Percentiles rank a stretch among this genome's conserved stretches.
These are phyloP conservation scores for Trypanosoma boissoni DNA, from an alignment of 208 protist genomes.

Conservation along the genomic window DNA sequence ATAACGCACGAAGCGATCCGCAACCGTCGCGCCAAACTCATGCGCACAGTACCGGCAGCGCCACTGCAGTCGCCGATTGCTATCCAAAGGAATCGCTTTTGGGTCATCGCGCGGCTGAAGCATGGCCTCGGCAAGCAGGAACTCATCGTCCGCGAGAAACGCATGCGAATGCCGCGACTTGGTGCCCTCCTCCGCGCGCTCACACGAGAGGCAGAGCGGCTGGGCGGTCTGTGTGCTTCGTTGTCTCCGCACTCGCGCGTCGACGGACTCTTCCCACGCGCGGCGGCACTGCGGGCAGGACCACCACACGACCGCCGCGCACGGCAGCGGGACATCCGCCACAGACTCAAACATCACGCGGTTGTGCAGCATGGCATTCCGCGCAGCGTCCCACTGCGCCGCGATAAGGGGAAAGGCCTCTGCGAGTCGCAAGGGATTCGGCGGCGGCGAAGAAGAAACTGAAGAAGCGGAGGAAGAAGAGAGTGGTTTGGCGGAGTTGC, in stretches of 20 bases:
- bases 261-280: constrained; percentile 59
- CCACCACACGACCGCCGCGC: constrained; percentile 53
- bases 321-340: constrained; percentile 39
- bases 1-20: constrained; percentile 50
- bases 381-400: constrained; percentile 59
- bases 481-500: no score
- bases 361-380: constrained; percentile 48
- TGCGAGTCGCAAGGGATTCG: no score
- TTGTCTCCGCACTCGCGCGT: constrained; percentile 47
- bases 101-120: constrained; percentile 62
- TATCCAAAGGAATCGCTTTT: constrained; percentile 34
- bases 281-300: constrained; percentile 46
- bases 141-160: constrained; percentile 29
- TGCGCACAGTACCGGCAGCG: constrained; percentile 55
- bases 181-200: constrained; percentile 27
- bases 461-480: neutral
- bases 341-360: constrained; percentile 41
- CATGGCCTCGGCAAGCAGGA: constrained; percentile 49
- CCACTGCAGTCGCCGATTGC: constrained; percentile 55
- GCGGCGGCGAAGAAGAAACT: neutral
- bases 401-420: constrained; percentile 47
- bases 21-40: constrained; percentile 49
- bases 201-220: constrained; percentile 62
- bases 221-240: constrained; percentile 17
- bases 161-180: neutral